Evolutionary conservation across 306 rosid species (phyloP).

Genomic region (Rosa lucieae): DNA sequence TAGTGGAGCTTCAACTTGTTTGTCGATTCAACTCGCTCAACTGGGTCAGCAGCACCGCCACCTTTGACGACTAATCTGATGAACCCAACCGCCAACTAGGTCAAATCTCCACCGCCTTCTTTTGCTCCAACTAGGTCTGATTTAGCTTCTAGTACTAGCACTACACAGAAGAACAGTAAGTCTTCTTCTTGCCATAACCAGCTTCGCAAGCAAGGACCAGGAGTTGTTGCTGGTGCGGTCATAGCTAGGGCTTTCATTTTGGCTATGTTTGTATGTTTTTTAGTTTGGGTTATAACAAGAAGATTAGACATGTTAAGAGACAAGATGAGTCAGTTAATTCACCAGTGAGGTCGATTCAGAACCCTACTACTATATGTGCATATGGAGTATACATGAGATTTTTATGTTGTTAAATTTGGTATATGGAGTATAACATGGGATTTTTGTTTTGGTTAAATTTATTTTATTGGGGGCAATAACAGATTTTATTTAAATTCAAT

Average conservation of each 20-base stretch:
- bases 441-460: no score
- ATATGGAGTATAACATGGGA: no score
- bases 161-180: conserved; percentile 47
- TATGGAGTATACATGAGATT: no score
- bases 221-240: conserved; percentile 93
- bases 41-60: conserved; percentile 34
- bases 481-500: no score
- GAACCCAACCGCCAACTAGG: conserved; percentile 63
- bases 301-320: conserved; percentile 50
- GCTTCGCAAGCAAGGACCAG: conserved; percentile 70
- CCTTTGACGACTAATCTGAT: conserved; percentile 62
- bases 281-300: conserved; percentile 83
- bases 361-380: no score
- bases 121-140: conserved; percentile 51
- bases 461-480: no score
- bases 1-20: conserved; percentile 98
- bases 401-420: no score
- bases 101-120: conserved; percentile 67
- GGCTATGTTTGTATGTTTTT: conserved; percentile 72
- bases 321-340: no score
- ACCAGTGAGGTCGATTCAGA: no score
- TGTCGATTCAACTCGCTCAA: conserved; percentile 31
- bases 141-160: conserved; percentile 23
- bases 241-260: conserved; percentile 83
- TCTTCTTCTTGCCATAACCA: conserved; percentile 67